Percentiles rank a stretch among this genome's conserved stretches.
Conservation (phyloP, 768 basidiomycete genomes). For the Russula ochroleuca region DNA sequence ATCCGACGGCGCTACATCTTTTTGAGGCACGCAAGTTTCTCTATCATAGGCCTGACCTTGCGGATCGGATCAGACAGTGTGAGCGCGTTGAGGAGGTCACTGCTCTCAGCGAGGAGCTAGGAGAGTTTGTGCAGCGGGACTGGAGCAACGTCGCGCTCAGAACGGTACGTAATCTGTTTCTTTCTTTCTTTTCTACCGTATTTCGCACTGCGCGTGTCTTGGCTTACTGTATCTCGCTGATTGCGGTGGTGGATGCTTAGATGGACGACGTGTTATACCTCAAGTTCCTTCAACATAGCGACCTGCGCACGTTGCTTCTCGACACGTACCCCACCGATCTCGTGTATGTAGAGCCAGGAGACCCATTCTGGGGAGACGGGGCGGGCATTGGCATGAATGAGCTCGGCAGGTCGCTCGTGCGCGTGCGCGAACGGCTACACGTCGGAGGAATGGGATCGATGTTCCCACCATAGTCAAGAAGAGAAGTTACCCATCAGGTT, state of each 20-base stretch:
- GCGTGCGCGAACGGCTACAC: conserved; percentile 48
- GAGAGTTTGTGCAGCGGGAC: background rate
- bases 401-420: conserved; percentile 56
- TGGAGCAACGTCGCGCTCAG: conserved; percentile 36
- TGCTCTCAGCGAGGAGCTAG: background rate
- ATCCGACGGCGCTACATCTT: conserved; percentile 71
- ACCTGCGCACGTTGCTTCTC: conserved; percentile 51
- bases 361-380: conserved; percentile 66
- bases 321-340: conserved; percentile 44
- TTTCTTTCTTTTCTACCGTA: too few species aligned
- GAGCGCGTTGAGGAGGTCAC: background rate
- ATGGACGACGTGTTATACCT: conserved; percentile 62
- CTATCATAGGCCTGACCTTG: conserved; percentile 32
- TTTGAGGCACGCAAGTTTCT: conserved; percentile 71
- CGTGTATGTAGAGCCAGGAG: conserved; percentile 49
- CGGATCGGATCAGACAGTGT: background rate
- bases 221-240: too few species aligned
- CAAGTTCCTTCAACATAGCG: conserved; percentile 69
- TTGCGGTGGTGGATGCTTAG: conserved; percentile 35
- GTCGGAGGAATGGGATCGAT: conserved; percentile 27
- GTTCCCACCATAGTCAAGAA: background rate
- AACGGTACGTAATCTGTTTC: conserved; percentile 35
- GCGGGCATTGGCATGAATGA: conserved; percentile 53
- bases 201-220: too few species aligned
- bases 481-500: too few species aligned